Base-by-base conservation (phyloP, 768 basidiomycete genomes). In the Suillus americanus region DNA sequence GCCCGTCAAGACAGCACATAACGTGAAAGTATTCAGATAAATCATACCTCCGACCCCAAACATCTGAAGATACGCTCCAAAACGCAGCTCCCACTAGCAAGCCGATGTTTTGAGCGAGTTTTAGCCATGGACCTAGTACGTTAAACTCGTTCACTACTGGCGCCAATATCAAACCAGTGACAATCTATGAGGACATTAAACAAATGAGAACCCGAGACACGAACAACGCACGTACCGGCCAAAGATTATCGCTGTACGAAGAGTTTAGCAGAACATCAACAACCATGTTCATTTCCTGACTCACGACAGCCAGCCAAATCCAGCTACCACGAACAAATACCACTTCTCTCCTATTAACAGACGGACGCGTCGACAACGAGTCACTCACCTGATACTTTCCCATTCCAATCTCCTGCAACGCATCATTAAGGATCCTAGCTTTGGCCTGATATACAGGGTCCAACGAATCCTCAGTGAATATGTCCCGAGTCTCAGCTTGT, bases 271-370 rank as follows among this genome's bases (percentile, higher is more conserved):
- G 40, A 10, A 9, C 38, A 7, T 28, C 25, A 25, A 59, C 10
- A 12, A 20, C 28, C 9, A 25, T 20, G 14, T 20, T 46, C 5
- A 56, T 23, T n/a, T n/a, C 61, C 25, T 61, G 45, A 80, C 88
- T 74, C 73, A 89, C 89, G 88, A 85, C 64, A 90, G 82, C 89
- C 89, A 91, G 60, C 90, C 90, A 75, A 91, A 90, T 2, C 89
- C 90, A 20, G 88, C 82, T 35, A 89, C 87, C 60, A 85, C 62
- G 72, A 91, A 90, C 41, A 91, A 72, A 64, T 78, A 77, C 79
- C 86, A 89, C 88, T 90, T 64, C 23, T 61, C 28, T 55, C 23
- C 25, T 35, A 38, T 66, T 14, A 60, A 14, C 61, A 51, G 33
- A 18, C 54, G 60, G 65, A 30, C 18, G 40, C 12, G 28, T n/a